Evolutionary conservation across 768 basidiomycete genomes (phyloP), one percentile per base, ranked within the genome.

Genomic region (Hygrophorus russula): DNA sequence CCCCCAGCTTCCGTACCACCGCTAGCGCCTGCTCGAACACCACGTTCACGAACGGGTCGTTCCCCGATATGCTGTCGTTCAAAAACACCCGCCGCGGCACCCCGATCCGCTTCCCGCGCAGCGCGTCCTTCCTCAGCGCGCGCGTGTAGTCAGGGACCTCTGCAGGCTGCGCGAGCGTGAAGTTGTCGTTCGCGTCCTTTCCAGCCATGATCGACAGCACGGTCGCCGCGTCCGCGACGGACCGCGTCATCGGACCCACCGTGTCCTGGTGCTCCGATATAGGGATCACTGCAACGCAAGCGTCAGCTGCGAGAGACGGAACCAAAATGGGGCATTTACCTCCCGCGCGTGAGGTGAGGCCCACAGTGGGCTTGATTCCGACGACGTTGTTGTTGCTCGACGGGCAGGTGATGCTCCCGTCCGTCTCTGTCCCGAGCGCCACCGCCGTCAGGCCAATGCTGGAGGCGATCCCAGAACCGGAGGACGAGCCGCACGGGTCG

Each of bases 351-450:
- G 76, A 78, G 2, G 74, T 76, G 28, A 77, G 55, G 0, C 78
- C 78, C 7, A 79, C 66, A 2, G 73, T 79, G 0, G 78, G 74
- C 49, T 77, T 78, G 37, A 80, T 73, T 0, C 76, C 78, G 3
- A 65, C 77, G 4, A 78, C 33, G 48, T 78, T 78, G 41, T 78
- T 78, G 14, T 65, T 56, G 49, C 63, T 65, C 0, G 70, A 56
- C 17, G 75, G 78, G 47, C 68, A 76, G 3, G 64, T 70, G 19
- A 77, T 75, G 42, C 74, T 74, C 5, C 77, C 73, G 45, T 71
- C 68, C 0, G 74, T 74, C 44, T 24, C 24, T 3, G 24, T 3
- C 76, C 73, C 72, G 1, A 76, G 58, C 0, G 68, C 58, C 1
- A 71, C 70, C 11, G 71, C 59, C n/a, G 63, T 57, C 12, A 76